Evolutionary conservation across 768 basidiomycete genomes (phyloP).

Genomic region (Rhizopogon rudus): DNA sequence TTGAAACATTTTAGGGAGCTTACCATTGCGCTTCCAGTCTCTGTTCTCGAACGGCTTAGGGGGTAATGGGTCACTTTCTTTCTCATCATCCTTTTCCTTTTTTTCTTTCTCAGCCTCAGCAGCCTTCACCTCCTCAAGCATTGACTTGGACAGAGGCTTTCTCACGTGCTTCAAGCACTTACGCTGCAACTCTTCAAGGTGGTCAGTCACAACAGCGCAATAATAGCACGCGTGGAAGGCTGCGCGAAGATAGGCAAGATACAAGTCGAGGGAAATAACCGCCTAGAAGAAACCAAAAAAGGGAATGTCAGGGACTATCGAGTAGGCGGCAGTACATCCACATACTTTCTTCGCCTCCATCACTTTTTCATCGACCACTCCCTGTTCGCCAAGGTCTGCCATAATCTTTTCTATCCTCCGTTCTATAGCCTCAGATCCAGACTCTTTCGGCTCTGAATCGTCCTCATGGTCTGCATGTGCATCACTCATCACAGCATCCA

Average conservation of each 20-base stretch:
- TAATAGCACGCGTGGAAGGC: slow-evolving; percentile 98
- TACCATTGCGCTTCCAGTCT: slow-evolving; percentile 67
- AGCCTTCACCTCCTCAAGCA: slow-evolving; percentile 57
- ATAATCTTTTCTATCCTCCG: slow-evolving; percentile 74
- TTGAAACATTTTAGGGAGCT: slow-evolving; percentile 16
- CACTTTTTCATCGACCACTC: slow-evolving; percentile 56
- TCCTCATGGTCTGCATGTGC: slow-evolving; percentile 32
- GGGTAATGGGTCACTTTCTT: slow-evolving; percentile 29
- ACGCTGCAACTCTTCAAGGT: slow-evolving; percentile 91
- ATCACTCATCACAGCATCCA: slow-evolving; percentile 28
- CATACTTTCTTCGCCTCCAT: slow-evolving; percentile 70
- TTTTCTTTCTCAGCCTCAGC: slow-evolving; percentile 40
- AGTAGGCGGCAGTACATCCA: slow-evolving; percentile 6
- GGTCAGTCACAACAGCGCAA: slow-evolving; percentile 89
- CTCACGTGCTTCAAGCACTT: slow-evolving; percentile 93
- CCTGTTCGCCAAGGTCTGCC: slow-evolving; percentile 64
- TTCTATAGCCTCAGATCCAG: slow-evolving; percentile 78
- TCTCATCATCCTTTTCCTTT: slow-evolving; percentile 44
- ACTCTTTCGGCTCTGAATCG: slow-evolving; percentile 54
- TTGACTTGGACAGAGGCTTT: slow-evolving; percentile 60
- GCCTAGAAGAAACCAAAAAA: slow-evolving; percentile 42
- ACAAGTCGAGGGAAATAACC: slow-evolving; percentile 83
- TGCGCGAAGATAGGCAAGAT: slow-evolving; percentile 87
- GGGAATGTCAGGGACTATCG: slow-evolving; percentile 3
- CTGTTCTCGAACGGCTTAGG: slow-evolving; percentile 37